Base-by-base conservation (phyloP, 2,329 filamentous ascomycete species). In the Arthrocladium fulminans region DNA sequence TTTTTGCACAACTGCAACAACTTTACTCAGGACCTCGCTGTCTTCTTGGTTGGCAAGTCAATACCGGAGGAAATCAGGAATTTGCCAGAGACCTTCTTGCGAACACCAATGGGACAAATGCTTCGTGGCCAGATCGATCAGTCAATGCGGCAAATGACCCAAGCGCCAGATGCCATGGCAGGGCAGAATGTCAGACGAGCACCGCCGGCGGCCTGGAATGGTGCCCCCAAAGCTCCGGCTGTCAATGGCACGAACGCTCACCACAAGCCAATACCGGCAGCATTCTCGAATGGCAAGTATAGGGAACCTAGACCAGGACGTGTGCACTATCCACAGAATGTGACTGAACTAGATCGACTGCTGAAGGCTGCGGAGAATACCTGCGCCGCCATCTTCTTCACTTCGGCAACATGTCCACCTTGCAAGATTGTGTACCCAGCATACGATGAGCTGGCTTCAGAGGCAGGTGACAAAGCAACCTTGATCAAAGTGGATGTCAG, bases 1-100 rank as follows among this genome's bases (percentile, higher is more conserved):
- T 95, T 86, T 70, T 59, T 78, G 23, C 88, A 96, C 67, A 98
- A 98, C 63, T 97, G 90, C 72, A 98, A 97, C 70, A 96, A 96
- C 66, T 98, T 97, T 66, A 87, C 86, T 2, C 90, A 97, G 61
- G 88, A 95, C 52, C 83, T 97, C 56, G 74, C 87, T 54, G 92
- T 86, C 65, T 97, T 97, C 54, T 73, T 97, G 0, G 72, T 96
- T 1, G 90, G 92, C 19, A 85, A 82, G 57, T 86, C 87, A 2
- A 97, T 97, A 51, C 92, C 92, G 0, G 77, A 82, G 1, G 82
- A 94, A 59, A 97, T 98, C 56, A 77, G 80, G 24, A 87, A 83
- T 56, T 81, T 97, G 62, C 90, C 90, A 0, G 77, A 88, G 60
- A 84, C 83, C 1, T 89, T 97, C 7, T 74, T 97, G 10, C 80